Conservation (phyloP, 331 rosid species). For the Rosa hybrid region DNA sequence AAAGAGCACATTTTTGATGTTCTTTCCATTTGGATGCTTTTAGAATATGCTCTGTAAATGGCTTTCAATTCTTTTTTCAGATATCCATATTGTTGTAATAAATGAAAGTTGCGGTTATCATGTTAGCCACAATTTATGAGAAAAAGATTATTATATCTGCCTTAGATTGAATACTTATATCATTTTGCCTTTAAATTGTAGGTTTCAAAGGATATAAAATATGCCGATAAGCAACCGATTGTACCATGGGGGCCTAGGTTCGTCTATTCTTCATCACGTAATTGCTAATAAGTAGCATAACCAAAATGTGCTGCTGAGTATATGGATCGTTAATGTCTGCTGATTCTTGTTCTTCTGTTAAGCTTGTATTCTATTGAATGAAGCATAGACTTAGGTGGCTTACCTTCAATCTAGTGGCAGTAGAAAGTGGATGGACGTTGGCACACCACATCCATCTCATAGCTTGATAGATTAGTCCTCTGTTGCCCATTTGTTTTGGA, state of each 20-base stretch:
- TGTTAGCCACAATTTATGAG: neutral
- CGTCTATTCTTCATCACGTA: slow-evolving; percentile 19
- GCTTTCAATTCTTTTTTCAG: neutral
- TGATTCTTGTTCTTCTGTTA: neutral
- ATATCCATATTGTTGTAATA: slow-evolving; percentile 4
- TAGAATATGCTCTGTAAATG: neutral
- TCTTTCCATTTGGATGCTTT: neutral
- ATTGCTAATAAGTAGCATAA: neutral
- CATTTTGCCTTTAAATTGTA: slow-evolving; percentile 31
- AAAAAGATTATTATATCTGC: neutral
- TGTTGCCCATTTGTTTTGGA: neutral
- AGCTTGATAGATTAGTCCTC: neutral
- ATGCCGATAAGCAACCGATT: slow-evolving; percentile 95
- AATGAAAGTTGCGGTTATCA: neutral
- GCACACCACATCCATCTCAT: neutral
- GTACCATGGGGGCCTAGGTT: slow-evolving; percentile 99
- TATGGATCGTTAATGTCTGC: neutral
- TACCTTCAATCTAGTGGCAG: neutral
- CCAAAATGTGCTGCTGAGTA: neutral
- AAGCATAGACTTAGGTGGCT: neutral
- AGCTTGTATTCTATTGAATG: slow-evolving; percentile 6
- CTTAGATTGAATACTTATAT: slow-evolving; percentile 23
- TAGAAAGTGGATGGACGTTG: neutral
- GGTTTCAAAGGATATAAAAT: slow-evolving; percentile 97
- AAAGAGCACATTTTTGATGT: neutral